Conservation (phyloP, 257 asterid species). For the Solanum tarapatanum region DNA sequence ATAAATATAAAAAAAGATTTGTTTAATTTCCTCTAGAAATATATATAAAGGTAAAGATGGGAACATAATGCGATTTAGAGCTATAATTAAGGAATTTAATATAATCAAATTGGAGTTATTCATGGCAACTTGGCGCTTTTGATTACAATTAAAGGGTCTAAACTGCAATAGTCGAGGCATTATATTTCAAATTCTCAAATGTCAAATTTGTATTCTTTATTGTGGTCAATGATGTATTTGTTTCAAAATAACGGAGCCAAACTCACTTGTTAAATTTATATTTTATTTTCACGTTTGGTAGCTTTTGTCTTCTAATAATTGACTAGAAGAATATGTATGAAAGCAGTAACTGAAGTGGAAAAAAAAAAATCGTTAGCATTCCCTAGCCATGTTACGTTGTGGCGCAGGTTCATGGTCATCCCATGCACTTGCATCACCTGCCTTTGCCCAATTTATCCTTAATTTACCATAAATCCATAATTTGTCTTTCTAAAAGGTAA, state of each 20-base stretch:
- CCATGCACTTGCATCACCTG: background rate
- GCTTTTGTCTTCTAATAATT: background rate
- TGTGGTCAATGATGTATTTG: background rate
- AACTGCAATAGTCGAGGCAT: background rate
- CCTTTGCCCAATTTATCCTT: background rate
- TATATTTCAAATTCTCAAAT: background rate
- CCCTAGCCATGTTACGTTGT: background rate
- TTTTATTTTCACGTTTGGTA: background rate
- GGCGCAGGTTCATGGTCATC: background rate
- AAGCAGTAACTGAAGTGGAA: background rate
- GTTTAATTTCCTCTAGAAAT: background rate
- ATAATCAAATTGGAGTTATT: background rate
- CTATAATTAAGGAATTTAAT: background rate
- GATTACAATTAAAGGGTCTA: background rate
- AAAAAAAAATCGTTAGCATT: background rate
- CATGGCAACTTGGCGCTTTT: background rate
- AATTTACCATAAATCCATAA: background rate
- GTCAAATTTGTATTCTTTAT: background rate
- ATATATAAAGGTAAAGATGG: background rate
- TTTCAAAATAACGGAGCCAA: background rate
- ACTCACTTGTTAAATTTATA: background rate
- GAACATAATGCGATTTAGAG: background rate
- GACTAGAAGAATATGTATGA: background rate
- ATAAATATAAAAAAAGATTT: background rate
- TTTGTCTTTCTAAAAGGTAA: background rate